Percentiles rank a stretch among this genome's conserved stretches.
Conservation (phyloP, 2,329 filamentous ascomycete genomes). For the Phaeosphaeriaceae sp. region DNA sequence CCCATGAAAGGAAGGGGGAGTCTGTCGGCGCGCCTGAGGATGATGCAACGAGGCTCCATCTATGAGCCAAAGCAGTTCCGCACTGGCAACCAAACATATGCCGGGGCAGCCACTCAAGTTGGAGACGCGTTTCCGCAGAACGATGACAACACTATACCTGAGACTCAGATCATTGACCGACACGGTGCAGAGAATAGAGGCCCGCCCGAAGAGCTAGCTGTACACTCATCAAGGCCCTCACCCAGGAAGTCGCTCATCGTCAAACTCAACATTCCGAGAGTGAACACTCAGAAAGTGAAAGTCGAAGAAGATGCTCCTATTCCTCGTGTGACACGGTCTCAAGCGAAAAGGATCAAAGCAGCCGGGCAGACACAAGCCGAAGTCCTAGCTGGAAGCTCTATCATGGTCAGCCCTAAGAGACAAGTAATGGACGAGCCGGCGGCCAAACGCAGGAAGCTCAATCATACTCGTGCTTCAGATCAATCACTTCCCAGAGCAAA, state of each 20-base stretch:
- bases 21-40: slow-evolving; percentile 22
- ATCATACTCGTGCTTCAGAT: not conserved
- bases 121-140: not conserved
- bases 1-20: slow-evolving; percentile 6
- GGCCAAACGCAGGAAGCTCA: slow-evolving; percentile 6
- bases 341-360: slow-evolving; percentile 1
- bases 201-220: not conserved
- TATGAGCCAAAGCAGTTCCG: slow-evolving; percentile 18
- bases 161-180: slow-evolving; percentile 6
- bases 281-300: slow-evolving; percentile 15
- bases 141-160: not conserved
- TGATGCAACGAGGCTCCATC: slow-evolving; percentile 29
- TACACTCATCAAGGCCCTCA: not conserved
- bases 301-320: not conserved
- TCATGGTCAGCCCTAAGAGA: not conserved
- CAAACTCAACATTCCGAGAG: slow-evolving; percentile 8
- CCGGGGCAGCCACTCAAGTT: not conserved
- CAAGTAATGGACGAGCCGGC: not conserved
- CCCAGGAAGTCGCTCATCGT: slow-evolving; percentile 10
- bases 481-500: not conserved
- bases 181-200: not conserved
- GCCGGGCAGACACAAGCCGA: slow-evolving; percentile 32
- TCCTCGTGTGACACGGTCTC: slow-evolving; percentile 16
- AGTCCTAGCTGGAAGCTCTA: not conserved
- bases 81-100: not conserved